These are phyloP conservation scores for Chalaropsis ovoidea DNA, from an alignment of 2,329 filamentous ascomycete species.

Conservation along the genomic window DNA sequence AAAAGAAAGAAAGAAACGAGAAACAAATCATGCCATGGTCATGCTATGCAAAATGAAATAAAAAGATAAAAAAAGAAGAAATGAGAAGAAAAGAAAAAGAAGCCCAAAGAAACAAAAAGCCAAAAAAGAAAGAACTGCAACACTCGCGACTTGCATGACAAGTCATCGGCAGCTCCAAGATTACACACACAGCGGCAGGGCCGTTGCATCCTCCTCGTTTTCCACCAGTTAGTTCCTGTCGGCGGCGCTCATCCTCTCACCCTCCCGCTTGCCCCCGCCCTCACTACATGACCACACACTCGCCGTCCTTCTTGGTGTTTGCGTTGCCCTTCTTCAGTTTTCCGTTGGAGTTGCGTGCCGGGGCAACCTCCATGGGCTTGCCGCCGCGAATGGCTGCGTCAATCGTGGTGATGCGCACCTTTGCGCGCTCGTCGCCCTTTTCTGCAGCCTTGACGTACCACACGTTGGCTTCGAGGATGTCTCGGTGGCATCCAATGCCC, in stretches of 20 bases:
- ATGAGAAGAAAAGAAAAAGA: neutral
- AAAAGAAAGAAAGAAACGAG: neutral
- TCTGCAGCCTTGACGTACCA: constrained; percentile 97
- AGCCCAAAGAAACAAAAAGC: neutral
- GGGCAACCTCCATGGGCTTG: constrained; percentile 46
- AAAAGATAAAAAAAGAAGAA: neutral
- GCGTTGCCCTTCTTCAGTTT: constrained; percentile 44
- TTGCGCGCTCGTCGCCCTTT: constrained; percentile 79
- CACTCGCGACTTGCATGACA: neutral
- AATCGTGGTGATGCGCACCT: constrained; percentile 76
- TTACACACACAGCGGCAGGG: too few relatives aligned
- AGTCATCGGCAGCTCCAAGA: too few relatives aligned
- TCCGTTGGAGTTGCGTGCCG: constrained; percentile 37
- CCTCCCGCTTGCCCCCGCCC: too few relatives aligned
- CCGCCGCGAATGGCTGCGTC: constrained; percentile 61
- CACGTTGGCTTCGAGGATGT: constrained; percentile 92
- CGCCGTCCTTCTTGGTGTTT: constrained; percentile 28
- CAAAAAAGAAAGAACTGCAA: neutral
- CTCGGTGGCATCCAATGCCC: constrained; percentile 89
- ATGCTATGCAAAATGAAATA: constrained; percentile 10
- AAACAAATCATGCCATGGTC: neutral
- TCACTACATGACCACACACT: constrained; percentile 50
- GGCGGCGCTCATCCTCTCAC: too few relatives aligned
- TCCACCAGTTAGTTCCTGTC: neutral
- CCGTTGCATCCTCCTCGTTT: neutral